Conservation (phyloP, 345 rosid genomes). For the Bretschneidera sinensis region DNA sequence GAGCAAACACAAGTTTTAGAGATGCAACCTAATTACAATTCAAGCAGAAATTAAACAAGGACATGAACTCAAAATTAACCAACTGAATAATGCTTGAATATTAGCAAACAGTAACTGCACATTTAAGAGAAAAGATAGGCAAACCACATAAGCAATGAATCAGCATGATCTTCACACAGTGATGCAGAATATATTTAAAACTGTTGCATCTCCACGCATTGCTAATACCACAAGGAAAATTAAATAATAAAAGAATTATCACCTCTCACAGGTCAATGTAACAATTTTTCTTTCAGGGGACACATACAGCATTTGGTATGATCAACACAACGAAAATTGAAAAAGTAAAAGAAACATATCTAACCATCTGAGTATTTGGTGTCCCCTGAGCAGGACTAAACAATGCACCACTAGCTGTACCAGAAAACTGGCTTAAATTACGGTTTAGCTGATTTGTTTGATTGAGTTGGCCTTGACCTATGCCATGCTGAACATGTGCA, state of each 20-base stretch:
- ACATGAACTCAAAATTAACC: no score
- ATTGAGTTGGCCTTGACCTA: constrained; percentile 83
- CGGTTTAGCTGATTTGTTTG: constrained; percentile 77
- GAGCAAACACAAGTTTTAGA: no score
- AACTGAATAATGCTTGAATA: no score
- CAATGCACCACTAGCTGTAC: constrained; percentile 69
- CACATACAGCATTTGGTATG: neutral
- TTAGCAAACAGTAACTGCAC: no score
- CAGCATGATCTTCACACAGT: neutral
- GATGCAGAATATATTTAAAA: neutral
- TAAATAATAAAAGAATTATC: neutral
- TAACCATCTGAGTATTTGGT: constrained; percentile 78
- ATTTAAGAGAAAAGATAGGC: no score
- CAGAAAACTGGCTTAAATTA: constrained; percentile 71
- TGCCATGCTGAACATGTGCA: constrained; percentile 70
- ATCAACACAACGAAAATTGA: constrained; percentile 3
- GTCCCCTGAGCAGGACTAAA: constrained; percentile 88
- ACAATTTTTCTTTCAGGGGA: neutral
- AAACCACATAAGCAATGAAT: no score
- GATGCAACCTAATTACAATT: no score
- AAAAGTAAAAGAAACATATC: constrained; percentile 16
- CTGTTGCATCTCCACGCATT: neutral
- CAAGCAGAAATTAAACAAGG: no score
- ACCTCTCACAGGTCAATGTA: neutral
- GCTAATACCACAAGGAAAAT: neutral